Percentiles rank a stretch among this genome's conserved stretches.
phyloP scores from a whole-genome alignment of 2,329 filamentous ascomycete species.

The Colletotrichum lupini region DNA sequence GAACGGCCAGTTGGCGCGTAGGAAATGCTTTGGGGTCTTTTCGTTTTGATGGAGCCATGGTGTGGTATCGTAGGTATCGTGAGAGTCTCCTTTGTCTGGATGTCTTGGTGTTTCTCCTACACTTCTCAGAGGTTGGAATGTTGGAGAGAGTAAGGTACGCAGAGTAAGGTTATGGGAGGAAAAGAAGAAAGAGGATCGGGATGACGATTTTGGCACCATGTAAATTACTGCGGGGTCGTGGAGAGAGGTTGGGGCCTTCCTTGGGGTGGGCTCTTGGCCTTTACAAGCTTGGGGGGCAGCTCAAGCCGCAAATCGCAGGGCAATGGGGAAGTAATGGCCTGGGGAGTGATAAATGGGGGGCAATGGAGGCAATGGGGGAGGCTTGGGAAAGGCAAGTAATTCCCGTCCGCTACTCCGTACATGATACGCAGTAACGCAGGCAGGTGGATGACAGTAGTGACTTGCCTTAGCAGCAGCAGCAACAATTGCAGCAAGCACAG shows the following conservation, averaged over 20 bases:
- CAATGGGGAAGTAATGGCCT: no score
- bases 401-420: no score
- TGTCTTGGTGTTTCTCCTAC: background rate
- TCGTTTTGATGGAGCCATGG: slow-evolving; percentile 28
- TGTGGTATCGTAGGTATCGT: background rate
- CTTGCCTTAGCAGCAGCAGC: no score
- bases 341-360: no score
- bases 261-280: background rate
- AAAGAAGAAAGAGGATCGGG: background rate
- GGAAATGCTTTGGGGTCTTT: slow-evolving; percentile 32
- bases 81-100: background rate
- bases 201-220: slow-evolving; percentile 1
- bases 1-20: slow-evolving; percentile 27
- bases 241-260: background rate
- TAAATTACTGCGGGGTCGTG: slow-evolving; percentile 16
- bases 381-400: background rate
- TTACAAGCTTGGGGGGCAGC: no score
- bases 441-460: no score
- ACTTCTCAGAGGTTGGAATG: background rate
- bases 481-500: no score
- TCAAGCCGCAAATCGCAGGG: no score
- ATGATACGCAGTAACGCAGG: no score
- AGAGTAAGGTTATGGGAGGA: background rate
- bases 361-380: background rate
- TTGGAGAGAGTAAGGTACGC: background rate